Percentiles rank a stretch among this genome's conserved stretches.
Evolutionary conservation across 1,284 basidiomycete species (phyloP).

Genomic region (Kalmanozyma brasiliensis): DNA sequence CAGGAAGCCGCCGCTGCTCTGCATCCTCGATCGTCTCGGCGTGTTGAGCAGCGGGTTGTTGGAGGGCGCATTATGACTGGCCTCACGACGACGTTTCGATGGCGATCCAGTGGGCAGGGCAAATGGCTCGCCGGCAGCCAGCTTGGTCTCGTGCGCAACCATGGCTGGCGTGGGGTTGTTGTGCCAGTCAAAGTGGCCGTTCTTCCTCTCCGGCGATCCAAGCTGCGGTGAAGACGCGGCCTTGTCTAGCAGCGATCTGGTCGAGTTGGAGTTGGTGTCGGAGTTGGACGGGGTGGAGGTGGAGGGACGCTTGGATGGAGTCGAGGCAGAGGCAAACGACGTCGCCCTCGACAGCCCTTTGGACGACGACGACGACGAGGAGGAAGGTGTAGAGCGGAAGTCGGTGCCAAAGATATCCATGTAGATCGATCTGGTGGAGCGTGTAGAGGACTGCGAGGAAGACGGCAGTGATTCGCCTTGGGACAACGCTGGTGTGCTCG

Average conservation of each 20-base stretch:
- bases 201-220: slow-evolving; percentile 48
- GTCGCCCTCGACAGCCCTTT: slow-evolving; percentile 17
- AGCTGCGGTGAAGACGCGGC: slow-evolving; percentile 49
- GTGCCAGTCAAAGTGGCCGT: slow-evolving; percentile 48
- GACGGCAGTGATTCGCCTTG: slow-evolving; percentile 31
- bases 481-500: slow-evolving; percentile 32
- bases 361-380: slow-evolving; percentile 2
- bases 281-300: slow-evolving; percentile 3
- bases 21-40: slow-evolving; percentile 19
- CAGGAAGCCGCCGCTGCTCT: slow-evolving; percentile 42
- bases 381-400: slow-evolving; percentile 18
- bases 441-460: slow-evolving; percentile 29
- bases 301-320: slow-evolving; percentile 8
- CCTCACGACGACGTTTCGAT: slow-evolving; percentile 31
- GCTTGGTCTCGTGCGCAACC: slow-evolving; percentile 33
- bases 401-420: slow-evolving; percentile 47
- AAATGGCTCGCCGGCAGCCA: slow-evolving; percentile 19
- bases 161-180: slow-evolving; percentile 50
- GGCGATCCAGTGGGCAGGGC: slow-evolving; percentile 35
- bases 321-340: slow-evolving; percentile 23
- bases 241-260: slow-evolving; percentile 30
- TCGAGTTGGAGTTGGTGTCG: too few species aligned
- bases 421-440: slow-evolving; percentile 35
- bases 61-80: slow-evolving; percentile 18
- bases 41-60: slow-evolving; percentile 18